Percentiles rank a stretch among this genome's conserved stretches.
phyloP scores from a whole-genome alignment of 208 protist genomes.

The Phytomonas francai region DNA sequence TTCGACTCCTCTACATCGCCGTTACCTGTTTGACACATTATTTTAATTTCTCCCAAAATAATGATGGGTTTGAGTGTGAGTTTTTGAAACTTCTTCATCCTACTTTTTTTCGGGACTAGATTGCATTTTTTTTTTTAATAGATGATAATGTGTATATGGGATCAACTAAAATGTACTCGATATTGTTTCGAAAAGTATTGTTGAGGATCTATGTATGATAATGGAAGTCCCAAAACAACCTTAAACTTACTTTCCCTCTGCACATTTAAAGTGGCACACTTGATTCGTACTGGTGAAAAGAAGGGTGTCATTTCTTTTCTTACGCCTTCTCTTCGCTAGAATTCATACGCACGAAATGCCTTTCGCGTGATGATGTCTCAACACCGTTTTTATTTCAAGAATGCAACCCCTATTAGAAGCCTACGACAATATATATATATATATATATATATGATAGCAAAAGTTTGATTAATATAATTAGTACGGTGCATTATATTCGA shows the following conservation, averaged over 20 bases:
- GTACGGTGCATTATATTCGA: not conserved
- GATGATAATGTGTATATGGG: not conserved
- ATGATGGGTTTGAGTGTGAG: not conserved
- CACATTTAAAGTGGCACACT: not conserved
- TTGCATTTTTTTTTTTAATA: not conserved
- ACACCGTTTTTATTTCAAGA: not conserved
- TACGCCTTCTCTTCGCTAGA: not conserved
- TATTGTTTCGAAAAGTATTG: not conserved
- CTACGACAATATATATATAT: too few relatives aligned
- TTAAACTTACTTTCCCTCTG: not conserved
- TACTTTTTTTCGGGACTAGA: not conserved
- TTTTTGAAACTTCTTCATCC: not conserved
- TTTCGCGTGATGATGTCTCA: not conserved
- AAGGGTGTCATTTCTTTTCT: not conserved
- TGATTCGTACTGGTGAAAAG: not conserved
- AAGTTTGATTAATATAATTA: not conserved
- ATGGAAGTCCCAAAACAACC: not conserved
- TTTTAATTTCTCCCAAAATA: conserved; percentile 7
- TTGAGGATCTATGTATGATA: not conserved
- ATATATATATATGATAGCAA: too few relatives aligned
- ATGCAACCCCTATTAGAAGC: not conserved
- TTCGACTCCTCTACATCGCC: conserved; percentile 6
- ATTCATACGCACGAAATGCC: not conserved
- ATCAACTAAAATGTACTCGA: not conserved
- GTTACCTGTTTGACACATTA: not conserved